Conservation (phyloP, 1,284 basidiomycete genomes). For the Kwoniella shivajii region DNA sequence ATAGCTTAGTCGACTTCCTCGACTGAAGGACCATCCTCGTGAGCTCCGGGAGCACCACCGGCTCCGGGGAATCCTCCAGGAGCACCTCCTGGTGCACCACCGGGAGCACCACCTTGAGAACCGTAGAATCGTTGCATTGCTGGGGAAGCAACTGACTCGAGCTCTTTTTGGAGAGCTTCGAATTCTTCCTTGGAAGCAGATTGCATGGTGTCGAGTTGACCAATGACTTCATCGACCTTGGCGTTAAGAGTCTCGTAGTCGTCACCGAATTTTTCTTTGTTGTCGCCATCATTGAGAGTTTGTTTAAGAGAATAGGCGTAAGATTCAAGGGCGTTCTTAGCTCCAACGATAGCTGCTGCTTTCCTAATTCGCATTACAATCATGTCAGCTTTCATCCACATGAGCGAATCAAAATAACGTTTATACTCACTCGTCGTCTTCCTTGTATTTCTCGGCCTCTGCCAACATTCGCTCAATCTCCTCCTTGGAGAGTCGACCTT, state of each 20-base stretch:
- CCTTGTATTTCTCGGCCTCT: conserved; percentile 71
- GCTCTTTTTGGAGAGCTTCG: conserved; percentile 90
- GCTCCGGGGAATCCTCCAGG: conserved; percentile 57
- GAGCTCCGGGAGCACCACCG: conserved; percentile 56
- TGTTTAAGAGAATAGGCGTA: conserved; percentile 90
- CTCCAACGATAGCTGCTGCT: too few relatives aligned
- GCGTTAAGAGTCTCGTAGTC: conserved; percentile 87
- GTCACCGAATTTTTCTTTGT: conserved; percentile 81
- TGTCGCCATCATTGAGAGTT: conserved; percentile 80
- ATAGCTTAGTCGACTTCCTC: conserved; percentile 61
- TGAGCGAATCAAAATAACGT: too few relatives aligned
- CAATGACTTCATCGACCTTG: conserved; percentile 83
- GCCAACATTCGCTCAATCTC: conserved; percentile 96
- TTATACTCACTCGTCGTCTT: conserved; percentile 60
- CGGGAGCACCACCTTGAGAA: conserved; percentile 47
- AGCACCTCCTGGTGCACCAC: conserved; percentile 60
- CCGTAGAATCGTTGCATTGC: conserved; percentile 65
- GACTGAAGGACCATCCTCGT: conserved; percentile 61
- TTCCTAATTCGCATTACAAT: too few relatives aligned
- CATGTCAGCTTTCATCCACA: too few relatives aligned
- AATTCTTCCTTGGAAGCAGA: conserved; percentile 91
- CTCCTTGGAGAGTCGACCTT: conserved; percentile 96
- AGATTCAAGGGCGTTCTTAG: conserved; percentile 60
- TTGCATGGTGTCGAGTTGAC: conserved; percentile 75
- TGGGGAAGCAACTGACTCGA: conserved; percentile 86